Evolutionary conservation across 305 asterid genomes (phyloP).

Genomic region (Stenogyne calaminthoides): DNA sequence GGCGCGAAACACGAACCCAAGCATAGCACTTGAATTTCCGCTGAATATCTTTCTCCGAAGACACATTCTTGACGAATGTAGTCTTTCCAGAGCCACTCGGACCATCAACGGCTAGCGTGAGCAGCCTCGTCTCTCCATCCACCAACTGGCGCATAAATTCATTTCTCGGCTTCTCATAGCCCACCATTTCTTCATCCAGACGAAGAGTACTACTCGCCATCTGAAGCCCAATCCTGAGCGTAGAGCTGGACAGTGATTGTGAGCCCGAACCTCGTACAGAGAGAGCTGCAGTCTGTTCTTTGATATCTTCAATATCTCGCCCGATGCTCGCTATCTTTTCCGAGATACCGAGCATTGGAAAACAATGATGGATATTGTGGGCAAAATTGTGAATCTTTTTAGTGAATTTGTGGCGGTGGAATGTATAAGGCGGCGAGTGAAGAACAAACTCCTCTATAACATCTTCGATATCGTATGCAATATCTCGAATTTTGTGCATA

Average conservation of each 20-base stretch:
- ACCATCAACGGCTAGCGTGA: slow-evolving; percentile 37
- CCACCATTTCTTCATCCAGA: slow-evolving; percentile 38
- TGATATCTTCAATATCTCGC: not conserved
- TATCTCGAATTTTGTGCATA: slow-evolving; percentile 12
- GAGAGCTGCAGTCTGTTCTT: not conserved
- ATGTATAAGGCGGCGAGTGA: slow-evolving; percentile 30
- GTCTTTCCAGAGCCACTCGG: slow-evolving; percentile 48
- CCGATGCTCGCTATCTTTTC: slow-evolving; percentile 19
- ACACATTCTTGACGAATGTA: slow-evolving; percentile 26
- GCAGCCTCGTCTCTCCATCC: slow-evolving; percentile 18
- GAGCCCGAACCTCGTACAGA: not conserved
- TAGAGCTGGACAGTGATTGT: not conserved
- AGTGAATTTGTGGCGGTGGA: slow-evolving; percentile 17
- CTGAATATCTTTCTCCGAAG: not conserved
- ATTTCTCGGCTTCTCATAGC: slow-evolving; percentile 23
- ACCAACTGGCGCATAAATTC: slow-evolving; percentile 19
- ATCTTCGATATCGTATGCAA: slow-evolving; percentile 40
- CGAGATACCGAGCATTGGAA: slow-evolving; percentile 21
- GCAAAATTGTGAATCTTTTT: not conserved
- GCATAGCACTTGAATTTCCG: slow-evolving; percentile 40
- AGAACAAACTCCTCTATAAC: slow-evolving; percentile 36
- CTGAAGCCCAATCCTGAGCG: not conserved
- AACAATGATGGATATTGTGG: slow-evolving; percentile 28
- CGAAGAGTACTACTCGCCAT: slow-evolving; percentile 24
- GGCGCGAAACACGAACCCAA: slow-evolving; percentile 42